Percentiles rank a stretch among this genome's conserved stretches.
phyloP scores from a whole-genome alignment of 441 rosid genomes.

The Croton laevigatus region DNA sequence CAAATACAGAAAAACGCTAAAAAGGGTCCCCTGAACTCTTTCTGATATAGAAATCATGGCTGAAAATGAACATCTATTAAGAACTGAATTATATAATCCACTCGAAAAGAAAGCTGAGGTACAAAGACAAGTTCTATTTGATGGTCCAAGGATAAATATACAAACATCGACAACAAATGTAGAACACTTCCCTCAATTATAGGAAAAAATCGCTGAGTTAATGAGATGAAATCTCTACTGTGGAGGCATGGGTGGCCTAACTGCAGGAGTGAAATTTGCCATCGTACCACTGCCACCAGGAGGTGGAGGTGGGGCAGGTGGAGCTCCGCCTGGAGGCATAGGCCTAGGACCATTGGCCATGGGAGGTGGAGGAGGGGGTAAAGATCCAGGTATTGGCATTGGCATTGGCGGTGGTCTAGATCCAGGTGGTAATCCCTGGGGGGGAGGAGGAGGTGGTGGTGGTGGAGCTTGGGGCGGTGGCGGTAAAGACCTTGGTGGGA shows the following conservation, averaged over 20 bases:
- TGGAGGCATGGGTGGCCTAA: slow-evolving; percentile 53
- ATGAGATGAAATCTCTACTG: slow-evolving; percentile 32
- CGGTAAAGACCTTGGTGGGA: slow-evolving; percentile 50
- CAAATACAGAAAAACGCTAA: no score
- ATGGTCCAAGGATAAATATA: no score
- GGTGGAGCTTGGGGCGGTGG: slow-evolving; percentile 64
- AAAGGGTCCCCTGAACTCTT: no score
- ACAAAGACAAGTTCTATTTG: no score
- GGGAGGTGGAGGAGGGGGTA: slow-evolving; percentile 80
- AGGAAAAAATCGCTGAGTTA: neutral
- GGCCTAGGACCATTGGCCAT: slow-evolving; percentile 73
- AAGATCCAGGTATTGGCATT: slow-evolving; percentile 47
- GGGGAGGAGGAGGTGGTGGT: slow-evolving; percentile 68
- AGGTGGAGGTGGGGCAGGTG: slow-evolving; percentile 76
- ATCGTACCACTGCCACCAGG: slow-evolving; percentile 58
- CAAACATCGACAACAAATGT: no score
- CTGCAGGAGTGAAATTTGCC: slow-evolving; percentile 56
- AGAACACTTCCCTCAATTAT: no score
- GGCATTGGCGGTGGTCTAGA: slow-evolving; percentile 57
- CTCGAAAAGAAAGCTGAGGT: no score
- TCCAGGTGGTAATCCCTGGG: slow-evolving; percentile 54
- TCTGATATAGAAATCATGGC: no score
- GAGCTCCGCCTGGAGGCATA: slow-evolving; percentile 68
- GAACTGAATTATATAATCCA: no score
- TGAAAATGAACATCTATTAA: no score